phyloP scores from a whole-genome alignment of 2,329 filamentous ascomycete genomes.

The Aureobasidium sp. region DNA sequence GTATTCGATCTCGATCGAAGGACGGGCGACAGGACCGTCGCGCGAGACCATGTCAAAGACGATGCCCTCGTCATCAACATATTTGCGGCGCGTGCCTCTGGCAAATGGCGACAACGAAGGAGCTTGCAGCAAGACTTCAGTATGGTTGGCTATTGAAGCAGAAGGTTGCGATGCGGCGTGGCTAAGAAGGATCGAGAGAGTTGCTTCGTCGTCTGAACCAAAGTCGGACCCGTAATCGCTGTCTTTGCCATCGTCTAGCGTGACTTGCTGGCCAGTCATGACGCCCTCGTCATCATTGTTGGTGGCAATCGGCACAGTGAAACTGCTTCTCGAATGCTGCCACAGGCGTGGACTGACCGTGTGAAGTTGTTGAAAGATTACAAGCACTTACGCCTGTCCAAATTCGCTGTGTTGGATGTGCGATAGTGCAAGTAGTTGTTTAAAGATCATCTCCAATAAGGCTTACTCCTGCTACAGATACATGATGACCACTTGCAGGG shows the following conservation, averaged over 20 bases:
- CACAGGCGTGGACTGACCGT: background rate
- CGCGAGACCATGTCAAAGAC: slow-evolving; percentile 17
- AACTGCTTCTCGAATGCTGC: background rate
- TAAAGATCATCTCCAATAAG: no score
- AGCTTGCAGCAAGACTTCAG: background rate
- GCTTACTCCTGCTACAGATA: no score
- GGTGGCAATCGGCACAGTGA: background rate
- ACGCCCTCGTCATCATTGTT: slow-evolving; percentile 11
- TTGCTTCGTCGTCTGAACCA: slow-evolving; percentile 49
- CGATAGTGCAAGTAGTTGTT: background rate
- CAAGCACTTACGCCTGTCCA: no score
- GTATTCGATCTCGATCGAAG: slow-evolving; percentile 39
- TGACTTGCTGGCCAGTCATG: slow-evolving; percentile 3
- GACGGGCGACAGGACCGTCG: slow-evolving; percentile 20
- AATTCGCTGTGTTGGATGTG: no score
- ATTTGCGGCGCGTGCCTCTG: slow-evolving; percentile 6
- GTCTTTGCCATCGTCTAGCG: slow-evolving; percentile 20
- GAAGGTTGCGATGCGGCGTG: slow-evolving; percentile 34
- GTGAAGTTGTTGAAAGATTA: background rate
- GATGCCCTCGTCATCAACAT: slow-evolving; percentile 19
- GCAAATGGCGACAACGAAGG: background rate
- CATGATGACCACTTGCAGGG: no score
- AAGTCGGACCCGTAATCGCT: slow-evolving; percentile 62
- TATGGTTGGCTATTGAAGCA: slow-evolving; percentile 11
- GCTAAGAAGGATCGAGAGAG: slow-evolving; percentile 46